These are phyloP conservation scores for Gremmenia infestans DNA, from an alignment of 2,329 filamentous ascomycete genomes.

Conservation along the genomic window DNA sequence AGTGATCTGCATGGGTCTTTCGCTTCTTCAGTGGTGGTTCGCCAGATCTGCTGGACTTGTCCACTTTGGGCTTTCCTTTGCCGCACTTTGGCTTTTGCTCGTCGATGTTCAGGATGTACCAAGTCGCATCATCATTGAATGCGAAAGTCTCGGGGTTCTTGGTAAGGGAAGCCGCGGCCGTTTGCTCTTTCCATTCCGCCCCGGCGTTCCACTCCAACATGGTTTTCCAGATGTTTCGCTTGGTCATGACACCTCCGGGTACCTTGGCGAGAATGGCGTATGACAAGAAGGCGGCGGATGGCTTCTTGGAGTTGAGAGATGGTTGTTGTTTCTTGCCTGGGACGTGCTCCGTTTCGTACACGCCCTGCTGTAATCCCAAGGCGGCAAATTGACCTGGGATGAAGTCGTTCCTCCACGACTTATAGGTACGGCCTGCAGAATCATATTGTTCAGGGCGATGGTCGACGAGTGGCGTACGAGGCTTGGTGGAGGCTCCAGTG, in stretches of 20 bases:
- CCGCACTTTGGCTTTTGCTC: no score
- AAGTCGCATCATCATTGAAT: no score
- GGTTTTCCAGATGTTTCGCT: background rate
- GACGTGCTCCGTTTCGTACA: background rate
- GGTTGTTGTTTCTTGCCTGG: no score
- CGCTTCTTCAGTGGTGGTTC: no score
- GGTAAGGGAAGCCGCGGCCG: background rate
- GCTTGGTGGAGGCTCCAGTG: no score
- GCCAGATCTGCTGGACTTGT: no score
- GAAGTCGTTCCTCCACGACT: background rate
- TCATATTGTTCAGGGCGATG: no score
- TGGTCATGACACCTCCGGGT: background rate
- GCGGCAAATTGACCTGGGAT: background rate
- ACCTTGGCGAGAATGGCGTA: background rate
- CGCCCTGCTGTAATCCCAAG: background rate
- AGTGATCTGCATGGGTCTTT: no score
- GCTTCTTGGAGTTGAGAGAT: background rate
- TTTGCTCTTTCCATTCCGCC: background rate
- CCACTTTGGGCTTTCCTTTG: no score
- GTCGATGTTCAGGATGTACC: no score
- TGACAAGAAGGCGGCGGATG: background rate
- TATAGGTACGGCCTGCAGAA: background rate
- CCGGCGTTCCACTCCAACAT: background rate
- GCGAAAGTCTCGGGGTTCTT: background rate
- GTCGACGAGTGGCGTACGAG: no score